Conservation (phyloP, 345 rosid species). For the Raphanus raphanistrum region DNA sequence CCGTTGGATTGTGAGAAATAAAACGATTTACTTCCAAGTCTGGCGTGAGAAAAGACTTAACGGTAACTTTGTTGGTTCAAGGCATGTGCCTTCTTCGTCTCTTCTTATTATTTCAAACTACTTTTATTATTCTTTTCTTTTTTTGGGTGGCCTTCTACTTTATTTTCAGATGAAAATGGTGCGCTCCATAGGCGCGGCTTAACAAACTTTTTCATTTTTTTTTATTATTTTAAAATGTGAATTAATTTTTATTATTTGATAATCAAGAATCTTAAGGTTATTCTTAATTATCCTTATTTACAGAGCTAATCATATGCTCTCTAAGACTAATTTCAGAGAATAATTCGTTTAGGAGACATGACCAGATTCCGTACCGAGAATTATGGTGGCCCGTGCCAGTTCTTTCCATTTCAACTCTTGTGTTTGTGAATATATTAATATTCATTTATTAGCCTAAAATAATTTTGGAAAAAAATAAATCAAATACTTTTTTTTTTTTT, state of each 20-base stretch:
- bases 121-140: conserved; percentile 3
- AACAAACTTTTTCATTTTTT: conserved; percentile 18
- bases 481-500: no score
- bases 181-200: conserved; percentile 36
- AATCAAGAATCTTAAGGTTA: background rate
- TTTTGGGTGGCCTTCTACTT: background rate
- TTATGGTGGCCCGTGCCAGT: conserved; percentile 27
- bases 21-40: conserved; percentile 31
- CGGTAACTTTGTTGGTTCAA: conserved; percentile 38
- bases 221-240: background rate
- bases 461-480: background rate
- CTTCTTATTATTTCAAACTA: conserved; percentile 9
- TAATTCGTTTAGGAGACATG: conserved; percentile 9
- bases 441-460: background rate
- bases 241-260: background rate
- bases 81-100: conserved; percentile 30
- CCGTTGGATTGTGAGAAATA: conserved; percentile 28
- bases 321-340: conserved; percentile 15
- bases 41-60: conserved; percentile 19
- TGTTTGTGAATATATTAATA: background rate
- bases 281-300: conserved; percentile 6
- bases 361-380: conserved; percentile 25
- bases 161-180: conserved; percentile 16
- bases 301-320: conserved; percentile 29
- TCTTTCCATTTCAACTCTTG: conserved; percentile 5